Evolutionary conservation across 1,284 basidiomycete species (phyloP), one percentile per base, ranked within the genome.

Genomic region (Austropuccinia psidii): DNA sequence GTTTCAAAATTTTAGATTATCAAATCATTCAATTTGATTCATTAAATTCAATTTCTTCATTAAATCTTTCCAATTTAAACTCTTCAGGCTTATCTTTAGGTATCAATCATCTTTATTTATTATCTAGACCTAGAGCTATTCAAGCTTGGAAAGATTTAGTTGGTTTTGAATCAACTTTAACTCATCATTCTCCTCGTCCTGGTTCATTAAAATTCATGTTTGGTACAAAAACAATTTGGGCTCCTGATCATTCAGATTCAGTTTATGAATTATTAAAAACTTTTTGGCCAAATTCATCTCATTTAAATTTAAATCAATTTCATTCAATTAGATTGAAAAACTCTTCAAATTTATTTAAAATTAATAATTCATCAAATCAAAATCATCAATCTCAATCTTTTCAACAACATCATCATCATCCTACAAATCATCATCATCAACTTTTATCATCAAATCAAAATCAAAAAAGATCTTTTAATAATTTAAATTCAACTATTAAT

Each of bases 141-240:
- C 65, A 68, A 31, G 65, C 47, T 41, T 68, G 47, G 50, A 68
- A 68, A 54, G 65, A 68, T 9, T 37, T 68, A 21, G 50, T 68
- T 2, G 65, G 65, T 11, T 4, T 58, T 39, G 13, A 65, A 43
- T 33, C 58, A 17, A 49, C 19, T 49, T 11, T 49, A 4, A 49
- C 24, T 49, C 45, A 4, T 49, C n/a, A 19, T 47, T 33, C 43
- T 17, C 21, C 47, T 21, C 37, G 50, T 41, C 65, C 65, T 4
- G 65, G 65, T 9, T 54, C 49, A 27, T 39, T 68, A n/a, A n/a
- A 35, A 3, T 52, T 49, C 27, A 54, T 68, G 24, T 68, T 41
- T 52, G 65, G 65, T 1, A 3, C 21, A 4, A 17, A 68, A 3
- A 24, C 50, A 1, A 8, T 68, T 27, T 68, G 65, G 65, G 65